Conservation (phyloP, 129 eudicot species). For the Sambucus nigra region DNA sequence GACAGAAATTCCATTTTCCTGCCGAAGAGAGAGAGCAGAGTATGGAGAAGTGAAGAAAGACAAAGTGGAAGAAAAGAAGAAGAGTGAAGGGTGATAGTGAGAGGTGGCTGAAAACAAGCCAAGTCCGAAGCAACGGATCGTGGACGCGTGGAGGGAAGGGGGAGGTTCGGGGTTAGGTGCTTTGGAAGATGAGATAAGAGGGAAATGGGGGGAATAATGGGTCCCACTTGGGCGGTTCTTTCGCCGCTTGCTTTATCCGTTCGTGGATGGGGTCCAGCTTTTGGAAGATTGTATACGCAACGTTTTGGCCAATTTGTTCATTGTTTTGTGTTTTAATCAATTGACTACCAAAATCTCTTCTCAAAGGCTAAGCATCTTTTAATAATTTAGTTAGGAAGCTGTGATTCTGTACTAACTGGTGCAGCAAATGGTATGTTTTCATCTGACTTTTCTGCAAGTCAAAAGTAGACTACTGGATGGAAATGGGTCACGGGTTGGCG, state of each 20-base stretch:
- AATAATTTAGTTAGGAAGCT: too few species aligned
- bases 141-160: slow-evolving; percentile 33
- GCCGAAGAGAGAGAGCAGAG: background rate
- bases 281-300: slow-evolving; percentile 13
- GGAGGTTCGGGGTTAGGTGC: slow-evolving; percentile 9
- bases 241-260: slow-evolving; percentile 21
- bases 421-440: too few species aligned
- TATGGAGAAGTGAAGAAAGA: slow-evolving; percentile 1
- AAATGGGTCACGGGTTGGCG: too few species aligned
- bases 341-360: too few species aligned
- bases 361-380: too few species aligned
- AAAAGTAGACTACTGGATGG: too few species aligned
- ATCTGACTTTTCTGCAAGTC: too few species aligned
- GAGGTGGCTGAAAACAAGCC: slow-evolving; percentile 21
- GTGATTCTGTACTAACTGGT: too few species aligned
- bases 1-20: slow-evolving; percentile 2
- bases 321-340: background rate
- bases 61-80: slow-evolving; percentile 9
- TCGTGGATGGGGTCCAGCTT: slow-evolving; percentile 6
- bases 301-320: slow-evolving; percentile 1
- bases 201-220: background rate
- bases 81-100: slow-evolving; percentile 3
- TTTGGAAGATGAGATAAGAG: slow-evolving; percentile 21
- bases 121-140: slow-evolving; percentile 35
- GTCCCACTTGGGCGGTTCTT: slow-evolving; percentile 19